A percentile compares a stretch with the other conserved stretches of the same genome.
phyloP scores from a whole-genome alignment of 108 stramenopile genomes.

The Licmophora abbreviata region DNA sequence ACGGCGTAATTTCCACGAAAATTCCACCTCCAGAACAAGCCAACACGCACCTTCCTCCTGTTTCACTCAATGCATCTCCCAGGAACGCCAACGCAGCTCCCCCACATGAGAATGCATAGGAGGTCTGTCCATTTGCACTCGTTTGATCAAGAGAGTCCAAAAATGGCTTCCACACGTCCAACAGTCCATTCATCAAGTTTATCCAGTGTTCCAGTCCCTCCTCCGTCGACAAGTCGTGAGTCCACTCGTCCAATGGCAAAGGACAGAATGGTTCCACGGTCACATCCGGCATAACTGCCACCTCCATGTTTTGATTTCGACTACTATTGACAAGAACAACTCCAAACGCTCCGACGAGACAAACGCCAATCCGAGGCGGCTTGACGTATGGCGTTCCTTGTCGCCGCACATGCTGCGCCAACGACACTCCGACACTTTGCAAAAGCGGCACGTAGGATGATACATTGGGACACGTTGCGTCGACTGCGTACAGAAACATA shows the following conservation, averaged over 20 bases:
- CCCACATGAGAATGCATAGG: constrained; percentile 20
- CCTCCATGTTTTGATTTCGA: constrained; percentile 17
- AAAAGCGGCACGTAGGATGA: constrained; percentile 20
- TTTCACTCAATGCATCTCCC: constrained; percentile 50
- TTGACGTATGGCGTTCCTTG: constrained; percentile 11
- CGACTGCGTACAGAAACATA: constrained; percentile 53
- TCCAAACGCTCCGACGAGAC: constrained; percentile 38
- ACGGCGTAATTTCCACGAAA: too few species aligned
- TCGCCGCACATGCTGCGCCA: constrained; percentile 16
- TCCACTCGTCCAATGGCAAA: constrained; percentile 46
- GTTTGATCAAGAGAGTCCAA: background rate
- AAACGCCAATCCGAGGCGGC: constrained; percentile 18
- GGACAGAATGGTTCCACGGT: constrained; percentile 68
- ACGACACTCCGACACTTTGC: constrained; percentile 12
- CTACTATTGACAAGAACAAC: constrained; percentile 17
- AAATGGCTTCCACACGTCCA: background rate
- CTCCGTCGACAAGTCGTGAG: constrained; percentile 32
- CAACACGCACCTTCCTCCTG: too few species aligned
- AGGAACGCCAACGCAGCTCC: constrained; percentile 75
- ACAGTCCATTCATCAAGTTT: constrained; percentile 5
- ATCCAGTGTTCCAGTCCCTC: constrained; percentile 18
- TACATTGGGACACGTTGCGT: constrained; percentile 30
- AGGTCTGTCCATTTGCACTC: background rate
- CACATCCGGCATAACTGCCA: constrained; percentile 67
- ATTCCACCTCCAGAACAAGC: too few species aligned